These are phyloP conservation scores for Gnomoniopsis sp. DNA, from an alignment of 2,329 filamentous ascomycete genomes.

Conservation along the genomic window DNA sequence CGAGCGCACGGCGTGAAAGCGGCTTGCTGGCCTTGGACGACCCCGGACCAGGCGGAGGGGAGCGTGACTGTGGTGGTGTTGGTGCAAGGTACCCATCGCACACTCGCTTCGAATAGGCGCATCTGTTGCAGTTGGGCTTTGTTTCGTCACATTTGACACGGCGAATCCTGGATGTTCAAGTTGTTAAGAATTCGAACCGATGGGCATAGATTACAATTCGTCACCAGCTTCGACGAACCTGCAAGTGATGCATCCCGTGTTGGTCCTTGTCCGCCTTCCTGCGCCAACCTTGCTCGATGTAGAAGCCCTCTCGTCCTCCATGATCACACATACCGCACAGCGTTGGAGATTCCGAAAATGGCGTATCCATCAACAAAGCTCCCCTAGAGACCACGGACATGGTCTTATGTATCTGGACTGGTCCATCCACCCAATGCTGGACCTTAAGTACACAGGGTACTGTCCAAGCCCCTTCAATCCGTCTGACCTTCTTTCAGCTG, in stretches of 20 bases:
- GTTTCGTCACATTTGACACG: conserved; percentile 34
- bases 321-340: neutral
- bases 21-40: conserved; percentile 10
- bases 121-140: conserved; percentile 28
- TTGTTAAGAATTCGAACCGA: neutral
- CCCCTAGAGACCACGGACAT: neutral
- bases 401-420: too few relatives aligned
- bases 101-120: conserved; percentile 21
- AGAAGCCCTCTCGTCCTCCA: neutral
- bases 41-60: neutral
- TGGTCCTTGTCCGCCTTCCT: conserved; percentile 8
- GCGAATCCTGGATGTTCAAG: conserved; percentile 26
- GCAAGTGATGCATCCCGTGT: conserved; percentile 25
- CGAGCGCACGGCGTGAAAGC: conserved; percentile 30
- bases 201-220: neutral
- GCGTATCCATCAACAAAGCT: neutral
- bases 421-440: neutral
- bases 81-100: conserved; percentile 31
- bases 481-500: neutral
- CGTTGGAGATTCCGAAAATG: too few relatives aligned
- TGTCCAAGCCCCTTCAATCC: neutral
- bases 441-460: neutral
- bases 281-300: neutral
- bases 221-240: conserved; percentile 12
- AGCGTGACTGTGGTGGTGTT: neutral